Evolutionary conservation across 495 filamentous ascomycete genomes (phyloP), one percentile per base, ranked within the genome.

Genomic region (Aspergillus baeticus): DNA sequence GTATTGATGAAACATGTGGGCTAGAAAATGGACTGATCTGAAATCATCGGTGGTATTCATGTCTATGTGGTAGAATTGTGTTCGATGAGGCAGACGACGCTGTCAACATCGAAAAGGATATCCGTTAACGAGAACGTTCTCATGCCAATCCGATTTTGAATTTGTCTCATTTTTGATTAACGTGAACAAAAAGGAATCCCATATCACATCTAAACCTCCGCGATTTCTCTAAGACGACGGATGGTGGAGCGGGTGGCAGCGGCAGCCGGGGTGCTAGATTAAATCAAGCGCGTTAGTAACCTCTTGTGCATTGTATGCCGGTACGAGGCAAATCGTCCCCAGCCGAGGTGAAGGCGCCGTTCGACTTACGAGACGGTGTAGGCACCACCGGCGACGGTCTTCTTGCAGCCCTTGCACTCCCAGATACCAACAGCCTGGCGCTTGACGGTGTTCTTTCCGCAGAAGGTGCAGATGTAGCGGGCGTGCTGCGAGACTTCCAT

Each of bases 401-500:
- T 96, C 76, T 89, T 84, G 85, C 92, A 96, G 23, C 86, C 81
- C 78, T 83, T 88, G 87, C 94, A 98, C 75, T 86, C 82, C 94
- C 94, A 97, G 84, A 98, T 98, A 67, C 94, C 95, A 65, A 95
- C 90, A 51, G 91, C 84, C 62, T 90, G 79, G 61, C 94, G 85
- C 84, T 94, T 94, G 64, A 98, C 94, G 58, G 87, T 88, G 77
- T 83, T 87, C 84, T 96, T 96, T 63, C 92, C 93, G 86, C 93
- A 96, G 85, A 95, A 94, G 48, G 91, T 93, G 83, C 76, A 79
- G 68, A 77, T 58, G 84, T 97, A 97, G 74, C 86, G 83, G 76
- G 91, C 90, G 84, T 97, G 93, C 77, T 98, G 93, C 53, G 88
- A 86, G 70, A 96, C 87, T 88, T 98, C 94, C 89, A 97, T 96